Conservation (phyloP, 257 asterid genomes). For the Paulownia fortunei region DNA sequence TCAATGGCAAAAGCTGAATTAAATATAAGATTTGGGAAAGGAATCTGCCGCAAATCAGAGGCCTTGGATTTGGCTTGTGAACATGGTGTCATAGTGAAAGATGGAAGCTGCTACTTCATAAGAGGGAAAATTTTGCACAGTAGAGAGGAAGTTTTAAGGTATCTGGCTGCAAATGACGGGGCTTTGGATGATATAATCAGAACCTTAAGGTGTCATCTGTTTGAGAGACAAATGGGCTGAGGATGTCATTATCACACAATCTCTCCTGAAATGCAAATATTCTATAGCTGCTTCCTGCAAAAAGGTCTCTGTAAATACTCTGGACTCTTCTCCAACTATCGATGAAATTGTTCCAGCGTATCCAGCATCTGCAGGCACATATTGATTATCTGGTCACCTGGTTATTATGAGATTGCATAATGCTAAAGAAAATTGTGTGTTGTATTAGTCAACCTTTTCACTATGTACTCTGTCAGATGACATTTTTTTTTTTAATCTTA, state of each 20-base stretch:
- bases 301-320: conserved; percentile 29
- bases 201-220: conserved; percentile 68
- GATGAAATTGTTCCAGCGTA: background rate
- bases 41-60: conserved; percentile 67
- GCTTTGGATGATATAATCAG: conserved; percentile 57
- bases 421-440: conserved; percentile 2
- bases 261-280: background rate
- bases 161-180: conserved; percentile 59
- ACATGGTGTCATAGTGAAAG: conserved; percentile 70
- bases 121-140: conserved; percentile 59
- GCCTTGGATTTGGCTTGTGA: conserved; percentile 90
- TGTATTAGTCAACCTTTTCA: background rate
- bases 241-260: conserved; percentile 23
- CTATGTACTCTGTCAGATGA: conserved; percentile 22
- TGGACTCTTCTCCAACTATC: background rate
- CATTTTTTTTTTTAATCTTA: background rate
- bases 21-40: conserved; percentile 70
- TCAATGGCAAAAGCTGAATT: conserved; percentile 75
- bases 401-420: conserved; percentile 5
- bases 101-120: conserved; percentile 59
- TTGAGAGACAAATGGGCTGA: conserved; percentile 40
- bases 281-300: conserved; percentile 5
- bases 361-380: no score
- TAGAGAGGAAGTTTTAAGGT: conserved; percentile 64
- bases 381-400: background rate